Percentiles rank a stretch among this genome's conserved stretches.
These are phyloP conservation scores for Gonapodya sp. DNA, from an alignment of 192 early-diverging fungal genomes.

Conservation along the genomic window DNA sequence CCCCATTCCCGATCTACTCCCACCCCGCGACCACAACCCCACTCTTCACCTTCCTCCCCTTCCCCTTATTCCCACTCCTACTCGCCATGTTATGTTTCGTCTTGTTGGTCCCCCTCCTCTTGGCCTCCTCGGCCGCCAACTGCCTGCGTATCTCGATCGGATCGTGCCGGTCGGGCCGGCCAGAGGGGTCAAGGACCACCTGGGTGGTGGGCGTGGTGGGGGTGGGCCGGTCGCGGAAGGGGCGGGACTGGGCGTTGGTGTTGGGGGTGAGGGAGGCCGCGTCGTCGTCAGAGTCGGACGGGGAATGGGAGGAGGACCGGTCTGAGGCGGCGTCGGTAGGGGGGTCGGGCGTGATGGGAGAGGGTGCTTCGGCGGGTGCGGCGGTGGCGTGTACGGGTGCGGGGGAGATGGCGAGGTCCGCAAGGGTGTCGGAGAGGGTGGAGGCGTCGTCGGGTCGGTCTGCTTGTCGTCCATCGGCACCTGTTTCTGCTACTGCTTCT, in stretches of 20 bases:
- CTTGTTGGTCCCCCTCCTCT: background rate
- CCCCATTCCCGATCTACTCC: too few species aligned
- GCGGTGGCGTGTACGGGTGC: too few species aligned
- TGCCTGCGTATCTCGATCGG: background rate
- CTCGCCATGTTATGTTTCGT: background rate
- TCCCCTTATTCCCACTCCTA: background rate
- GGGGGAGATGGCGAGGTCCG: too few species aligned
- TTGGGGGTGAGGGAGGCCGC: conserved; percentile 10
- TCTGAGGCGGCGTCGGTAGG: background rate
- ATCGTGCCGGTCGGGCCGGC: background rate
- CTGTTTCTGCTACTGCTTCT: background rate
- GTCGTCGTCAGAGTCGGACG: background rate
- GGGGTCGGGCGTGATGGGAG: too few species aligned
- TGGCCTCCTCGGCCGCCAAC: background rate
- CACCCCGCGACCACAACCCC: background rate
- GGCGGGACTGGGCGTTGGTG: conserved; percentile 4
- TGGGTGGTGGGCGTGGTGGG: too few species aligned
- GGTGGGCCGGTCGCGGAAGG: conserved; percentile 7
- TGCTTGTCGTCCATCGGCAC: background rate
- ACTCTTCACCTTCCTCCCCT: background rate
- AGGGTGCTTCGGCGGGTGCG: too few species aligned
- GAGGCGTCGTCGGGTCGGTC: background rate
- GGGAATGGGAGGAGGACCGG: background rate
- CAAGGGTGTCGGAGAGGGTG: too few species aligned
- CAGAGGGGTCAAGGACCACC: too few species aligned